Conservation (phyloP, 139 green algal species). For the Haematococcus sp. region DNA sequence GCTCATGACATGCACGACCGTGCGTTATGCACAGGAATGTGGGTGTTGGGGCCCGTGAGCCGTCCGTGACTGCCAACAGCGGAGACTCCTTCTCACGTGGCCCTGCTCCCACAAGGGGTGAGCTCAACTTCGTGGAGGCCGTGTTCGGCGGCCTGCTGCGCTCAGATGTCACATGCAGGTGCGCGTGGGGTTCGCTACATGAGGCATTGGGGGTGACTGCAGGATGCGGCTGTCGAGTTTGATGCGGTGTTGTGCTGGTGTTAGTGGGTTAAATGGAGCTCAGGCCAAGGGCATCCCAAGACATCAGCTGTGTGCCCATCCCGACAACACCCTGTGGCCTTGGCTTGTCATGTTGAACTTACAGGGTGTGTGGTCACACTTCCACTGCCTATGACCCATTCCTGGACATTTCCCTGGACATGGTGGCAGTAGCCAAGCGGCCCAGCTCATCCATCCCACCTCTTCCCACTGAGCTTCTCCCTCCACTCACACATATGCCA, state of each 20-base stretch:
- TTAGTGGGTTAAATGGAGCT: too few species aligned
- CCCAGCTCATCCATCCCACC: background rate
- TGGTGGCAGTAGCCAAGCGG: constrained; percentile 31
- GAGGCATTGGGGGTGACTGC: too few species aligned
- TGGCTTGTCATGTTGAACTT: background rate
- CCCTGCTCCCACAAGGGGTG: too few species aligned
- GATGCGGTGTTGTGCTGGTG: too few species aligned
- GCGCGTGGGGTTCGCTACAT: background rate
- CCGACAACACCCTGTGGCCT: background rate
- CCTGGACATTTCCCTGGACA: constrained; percentile 81
- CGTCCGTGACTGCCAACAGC: background rate
- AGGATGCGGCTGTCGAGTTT: too few species aligned
- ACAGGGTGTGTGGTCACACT: constrained; percentile 68
- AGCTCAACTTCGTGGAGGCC: constrained; percentile 34
- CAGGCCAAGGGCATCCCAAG: too few species aligned
- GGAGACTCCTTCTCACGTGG: too few species aligned
- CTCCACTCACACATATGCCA: too few species aligned
- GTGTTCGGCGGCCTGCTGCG: constrained; percentile 81
- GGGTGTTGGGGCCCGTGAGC: too few species aligned
- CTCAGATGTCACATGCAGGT: constrained; percentile 77
- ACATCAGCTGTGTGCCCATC: background rate
- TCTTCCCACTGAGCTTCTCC: background rate
- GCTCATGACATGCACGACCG: too few species aligned
- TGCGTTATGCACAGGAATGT: too few species aligned
- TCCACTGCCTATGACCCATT: constrained; percentile 83